These are phyloP conservation scores for Thamnidium elegans DNA, from an alignment of 192 early-diverging fungal genomes.

Conservation along the genomic window DNA sequence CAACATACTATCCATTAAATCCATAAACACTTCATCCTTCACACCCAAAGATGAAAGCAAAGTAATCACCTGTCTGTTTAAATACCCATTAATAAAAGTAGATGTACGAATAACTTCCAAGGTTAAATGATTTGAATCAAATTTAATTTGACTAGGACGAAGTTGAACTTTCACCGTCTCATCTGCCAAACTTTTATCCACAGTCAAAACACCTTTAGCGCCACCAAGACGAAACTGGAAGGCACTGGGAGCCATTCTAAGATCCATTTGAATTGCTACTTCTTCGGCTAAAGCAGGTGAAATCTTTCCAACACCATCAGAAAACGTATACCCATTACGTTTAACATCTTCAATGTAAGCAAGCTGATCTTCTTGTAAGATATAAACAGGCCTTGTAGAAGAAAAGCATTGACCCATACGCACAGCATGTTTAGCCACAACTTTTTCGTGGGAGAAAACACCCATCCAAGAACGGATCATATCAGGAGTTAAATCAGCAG, in stretches of 20 bases:
- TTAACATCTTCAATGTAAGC: conserved; percentile 55
- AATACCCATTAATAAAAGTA: conserved; percentile 44
- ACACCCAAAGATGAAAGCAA: conserved; percentile 57
- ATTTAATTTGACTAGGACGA: conserved; percentile 59
- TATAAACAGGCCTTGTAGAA: conserved; percentile 52
- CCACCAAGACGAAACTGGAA: conserved; percentile 72
- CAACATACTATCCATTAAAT: conserved; percentile 45
- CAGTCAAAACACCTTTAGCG: conserved; percentile 59
- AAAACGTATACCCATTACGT: conserved; percentile 58
- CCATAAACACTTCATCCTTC: conserved; percentile 51
- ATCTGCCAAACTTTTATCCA: conserved; percentile 28
- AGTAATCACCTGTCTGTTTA: conserved; percentile 68
- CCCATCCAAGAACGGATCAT: conserved; percentile 69
- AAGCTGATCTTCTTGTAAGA: conserved; percentile 40
- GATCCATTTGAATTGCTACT: conserved; percentile 38
- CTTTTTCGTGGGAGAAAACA: conserved; percentile 57
- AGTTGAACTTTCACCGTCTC: conserved; percentile 42
- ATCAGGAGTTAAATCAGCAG: conserved; percentile 40
- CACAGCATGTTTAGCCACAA: conserved; percentile 67
- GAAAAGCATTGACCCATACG: conserved; percentile 76
- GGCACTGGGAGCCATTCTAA: conserved; percentile 49
- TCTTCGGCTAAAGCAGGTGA: conserved; percentile 44
- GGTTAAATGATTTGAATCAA: conserved; percentile 43
- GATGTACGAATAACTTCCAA: conserved; percentile 63
- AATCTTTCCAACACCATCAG: conserved; percentile 73